Percentiles rank a stretch among this genome's conserved stretches.
Conservation (phyloP, 208 protist genomes). For the Leishmania tropica region DNA sequence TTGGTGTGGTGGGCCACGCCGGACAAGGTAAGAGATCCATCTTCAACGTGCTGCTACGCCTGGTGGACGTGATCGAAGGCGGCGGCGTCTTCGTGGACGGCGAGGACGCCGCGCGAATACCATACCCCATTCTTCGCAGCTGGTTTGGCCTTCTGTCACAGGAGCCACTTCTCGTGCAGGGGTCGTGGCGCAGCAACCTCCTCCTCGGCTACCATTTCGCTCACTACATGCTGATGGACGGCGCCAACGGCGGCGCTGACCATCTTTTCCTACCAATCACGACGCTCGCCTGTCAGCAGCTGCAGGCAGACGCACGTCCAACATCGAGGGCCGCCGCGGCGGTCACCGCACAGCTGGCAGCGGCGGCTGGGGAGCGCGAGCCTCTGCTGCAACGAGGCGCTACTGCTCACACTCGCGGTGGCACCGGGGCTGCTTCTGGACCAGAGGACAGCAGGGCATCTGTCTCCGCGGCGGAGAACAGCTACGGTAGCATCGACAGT, state of each 20-base stretch:
- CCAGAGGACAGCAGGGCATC: constrained; percentile 3
- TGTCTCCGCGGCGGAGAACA: constrained; percentile 6
- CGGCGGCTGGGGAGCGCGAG: background rate
- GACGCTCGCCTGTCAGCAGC: constrained; percentile 6
- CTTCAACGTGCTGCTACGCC: constrained; percentile 61
- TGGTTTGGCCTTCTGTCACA: constrained; percentile 97
- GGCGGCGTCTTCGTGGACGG: constrained; percentile 91
- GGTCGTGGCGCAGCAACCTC: constrained; percentile 94
- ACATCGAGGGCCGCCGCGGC: background rate
- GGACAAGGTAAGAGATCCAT: constrained; percentile 76
- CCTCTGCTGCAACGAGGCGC: background rate
- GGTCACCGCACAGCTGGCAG: background rate
- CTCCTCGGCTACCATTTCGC: constrained; percentile 48
- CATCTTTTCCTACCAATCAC: constrained; percentile 6
- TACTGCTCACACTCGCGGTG: background rate
- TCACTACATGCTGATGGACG: constrained; percentile 19
- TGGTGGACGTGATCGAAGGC: constrained; percentile 80
- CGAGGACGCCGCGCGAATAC: constrained; percentile 85
- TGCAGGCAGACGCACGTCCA: background rate
- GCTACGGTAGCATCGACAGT: constrained; percentile 24
- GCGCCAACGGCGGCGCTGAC: constrained; percentile 17
- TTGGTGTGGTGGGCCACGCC: constrained; percentile 62
- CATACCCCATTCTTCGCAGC: constrained; percentile 90
- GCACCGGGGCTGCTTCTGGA: background rate
- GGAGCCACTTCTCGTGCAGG: constrained; percentile 94